Conservation (phyloP, 2,329 filamentous ascomycete genomes). For the Colletotrichum sojae region DNA sequence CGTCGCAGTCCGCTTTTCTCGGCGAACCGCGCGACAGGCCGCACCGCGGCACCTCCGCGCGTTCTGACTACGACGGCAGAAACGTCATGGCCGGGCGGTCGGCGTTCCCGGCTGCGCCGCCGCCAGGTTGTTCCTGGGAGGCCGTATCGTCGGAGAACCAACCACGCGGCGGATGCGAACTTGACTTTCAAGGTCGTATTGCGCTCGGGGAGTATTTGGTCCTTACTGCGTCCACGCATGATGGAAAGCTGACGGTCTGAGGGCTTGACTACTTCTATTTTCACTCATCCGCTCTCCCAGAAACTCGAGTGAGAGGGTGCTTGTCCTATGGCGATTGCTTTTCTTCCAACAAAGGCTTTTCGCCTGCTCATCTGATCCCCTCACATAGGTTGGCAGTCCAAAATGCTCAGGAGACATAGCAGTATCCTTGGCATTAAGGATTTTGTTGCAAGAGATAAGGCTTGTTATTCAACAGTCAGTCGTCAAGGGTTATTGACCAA, state of each 20-base stretch:
- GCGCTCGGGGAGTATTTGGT: neutral
- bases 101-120: constrained; percentile 22
- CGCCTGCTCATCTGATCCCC: neutral
- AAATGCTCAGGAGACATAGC: neutral
- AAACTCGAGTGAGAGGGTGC: no score
- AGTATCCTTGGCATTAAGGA: no score
- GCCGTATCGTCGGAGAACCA: neutral
- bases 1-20: constrained; percentile 14
- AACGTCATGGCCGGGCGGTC: constrained; percentile 27
- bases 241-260: neutral
- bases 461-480: constrained; percentile 48
- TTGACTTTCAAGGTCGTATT: neutral
- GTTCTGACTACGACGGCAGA: constrained; percentile 13
- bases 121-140: constrained; percentile 19
- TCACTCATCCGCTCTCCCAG: neutral
- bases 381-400: constrained; percentile 10
- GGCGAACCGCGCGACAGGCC: constrained; percentile 17
- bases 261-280: neutral
- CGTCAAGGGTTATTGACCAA: constrained; percentile 56
- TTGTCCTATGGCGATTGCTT: neutral
- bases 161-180: constrained; percentile 10
- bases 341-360: no score
- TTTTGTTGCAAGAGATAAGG: no score
- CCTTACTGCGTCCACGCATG: neutral
- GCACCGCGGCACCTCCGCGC: constrained; percentile 30